Conservation (phyloP, 345 rosid species). For the Passiflora organensis region DNA sequence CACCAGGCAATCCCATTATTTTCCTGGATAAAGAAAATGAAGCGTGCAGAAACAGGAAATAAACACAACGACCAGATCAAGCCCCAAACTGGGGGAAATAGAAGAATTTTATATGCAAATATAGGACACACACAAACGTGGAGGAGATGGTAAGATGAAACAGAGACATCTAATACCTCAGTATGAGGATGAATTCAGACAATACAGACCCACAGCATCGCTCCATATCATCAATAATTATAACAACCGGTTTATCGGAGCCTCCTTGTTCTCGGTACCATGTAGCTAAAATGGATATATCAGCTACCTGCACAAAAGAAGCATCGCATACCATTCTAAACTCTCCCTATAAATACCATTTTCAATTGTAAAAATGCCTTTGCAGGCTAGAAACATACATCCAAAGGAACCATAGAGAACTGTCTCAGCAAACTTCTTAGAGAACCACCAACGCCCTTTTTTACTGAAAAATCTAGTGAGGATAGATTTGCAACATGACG, state of each 20-base stretch:
- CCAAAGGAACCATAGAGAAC: slow-evolving; percentile 54
- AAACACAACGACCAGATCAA: neutral
- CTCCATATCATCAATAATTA: slow-evolving; percentile 76
- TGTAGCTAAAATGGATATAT: slow-evolving; percentile 67
- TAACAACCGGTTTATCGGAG: slow-evolving; percentile 42
- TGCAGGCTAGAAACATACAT: slow-evolving; percentile 44
- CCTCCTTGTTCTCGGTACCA: slow-evolving; percentile 68
- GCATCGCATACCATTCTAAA: slow-evolving; percentile 15
- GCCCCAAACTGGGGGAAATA: no score
- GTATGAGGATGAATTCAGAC: slow-evolving; percentile 67
- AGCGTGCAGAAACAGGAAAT: no score
- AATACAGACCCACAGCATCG: slow-evolving; percentile 71
- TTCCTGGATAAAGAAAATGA: no score
- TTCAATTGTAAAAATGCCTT: slow-evolving; percentile 1
- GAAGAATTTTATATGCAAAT: neutral
- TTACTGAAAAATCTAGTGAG: slow-evolving; percentile 62
- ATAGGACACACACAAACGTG: neutral
- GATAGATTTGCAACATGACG: slow-evolving; percentile 89
- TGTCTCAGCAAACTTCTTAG: slow-evolving; percentile 76
- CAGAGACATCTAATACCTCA: slow-evolving; percentile 54
- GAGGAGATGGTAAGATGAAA: neutral
- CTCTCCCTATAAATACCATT: slow-evolving; percentile 1
- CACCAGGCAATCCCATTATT: no score
- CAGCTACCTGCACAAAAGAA: slow-evolving; percentile 55
- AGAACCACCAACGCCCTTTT: slow-evolving; percentile 75